Evolutionary conservation across 352 stramenopile species (phyloP).

Genomic region (Aphanomyces stellatus): DNA sequence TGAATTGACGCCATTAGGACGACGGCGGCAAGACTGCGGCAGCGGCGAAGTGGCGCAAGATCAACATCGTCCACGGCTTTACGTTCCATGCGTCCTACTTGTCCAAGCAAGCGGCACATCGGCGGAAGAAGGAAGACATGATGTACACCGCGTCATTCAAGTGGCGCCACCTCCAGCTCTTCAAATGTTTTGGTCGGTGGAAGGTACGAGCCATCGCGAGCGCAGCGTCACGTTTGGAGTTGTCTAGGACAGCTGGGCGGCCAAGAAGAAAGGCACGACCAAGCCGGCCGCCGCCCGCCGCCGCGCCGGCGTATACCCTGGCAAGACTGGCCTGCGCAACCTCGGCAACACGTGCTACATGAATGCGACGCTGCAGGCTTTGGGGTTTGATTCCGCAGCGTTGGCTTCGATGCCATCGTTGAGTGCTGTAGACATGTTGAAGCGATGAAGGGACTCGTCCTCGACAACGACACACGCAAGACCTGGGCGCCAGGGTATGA

Average conservation of each 20-base stretch:
- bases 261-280: background rate
- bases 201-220: background rate
- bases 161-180: background rate
- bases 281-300: background rate
- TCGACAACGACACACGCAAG: background rate
- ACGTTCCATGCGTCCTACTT: background rate
- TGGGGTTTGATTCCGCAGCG: background rate
- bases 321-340: background rate
- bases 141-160: background rate
- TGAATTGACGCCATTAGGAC: background rate
- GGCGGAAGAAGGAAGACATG: background rate
- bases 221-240: background rate
- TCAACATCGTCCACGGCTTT: background rate
- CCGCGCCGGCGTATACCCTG: background rate
- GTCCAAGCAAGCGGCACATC: background rate
- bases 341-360: constrained; percentile 8
- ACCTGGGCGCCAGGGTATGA: background rate
- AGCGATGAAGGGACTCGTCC: background rate
- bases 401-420: no score
- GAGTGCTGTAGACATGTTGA: background rate
- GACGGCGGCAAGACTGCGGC: background rate
- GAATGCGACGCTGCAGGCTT: background rate
- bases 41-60: background rate
- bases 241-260: background rate
- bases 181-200: background rate